phyloP scores from a whole-genome alignment of 1,284 basidiomycete species.

The Schizopora paradoxa region DNA sequence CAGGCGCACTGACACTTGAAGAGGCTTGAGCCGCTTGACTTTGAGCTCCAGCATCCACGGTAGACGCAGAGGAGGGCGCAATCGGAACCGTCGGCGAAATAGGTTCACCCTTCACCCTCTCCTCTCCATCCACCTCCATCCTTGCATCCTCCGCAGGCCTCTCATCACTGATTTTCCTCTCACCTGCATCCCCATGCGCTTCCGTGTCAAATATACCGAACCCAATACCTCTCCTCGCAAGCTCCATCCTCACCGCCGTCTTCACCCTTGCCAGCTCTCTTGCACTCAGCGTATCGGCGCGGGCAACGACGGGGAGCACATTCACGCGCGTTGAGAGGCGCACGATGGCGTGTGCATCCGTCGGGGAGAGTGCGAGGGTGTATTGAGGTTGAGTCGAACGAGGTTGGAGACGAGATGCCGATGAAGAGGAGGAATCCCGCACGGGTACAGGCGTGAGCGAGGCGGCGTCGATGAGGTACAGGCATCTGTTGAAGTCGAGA shows the following conservation, averaged over 20 bases:
- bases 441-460: constrained; percentile 19
- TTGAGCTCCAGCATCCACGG: no score
- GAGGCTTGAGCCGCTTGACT: no score
- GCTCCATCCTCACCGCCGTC: constrained; percentile 67
- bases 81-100: no score
- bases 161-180: constrained; percentile 28
- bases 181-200: constrained; percentile 34
- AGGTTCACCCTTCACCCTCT: constrained; percentile 13
- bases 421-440: constrained; percentile 12
- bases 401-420: constrained; percentile 6
- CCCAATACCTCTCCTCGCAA: constrained; percentile 75
- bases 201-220: constrained; percentile 80
- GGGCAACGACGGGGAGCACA: constrained; percentile 90
- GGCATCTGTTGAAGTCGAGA: constrained; percentile 18
- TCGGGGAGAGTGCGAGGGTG: constrained; percentile 37
- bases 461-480: constrained; percentile 26
- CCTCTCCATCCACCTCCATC: constrained; percentile 2
- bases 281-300: constrained; percentile 88
- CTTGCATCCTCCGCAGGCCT: not conserved
- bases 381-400: constrained; percentile 7
- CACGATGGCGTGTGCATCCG: constrained; percentile 88
- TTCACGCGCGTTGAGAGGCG: constrained; percentile 89
- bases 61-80: no score
- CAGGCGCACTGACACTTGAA: no score
- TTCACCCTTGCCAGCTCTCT: constrained; percentile 76